Conservation (phyloP, 352 stramenopile species). For the Poterioochromonas sp. region DNA sequence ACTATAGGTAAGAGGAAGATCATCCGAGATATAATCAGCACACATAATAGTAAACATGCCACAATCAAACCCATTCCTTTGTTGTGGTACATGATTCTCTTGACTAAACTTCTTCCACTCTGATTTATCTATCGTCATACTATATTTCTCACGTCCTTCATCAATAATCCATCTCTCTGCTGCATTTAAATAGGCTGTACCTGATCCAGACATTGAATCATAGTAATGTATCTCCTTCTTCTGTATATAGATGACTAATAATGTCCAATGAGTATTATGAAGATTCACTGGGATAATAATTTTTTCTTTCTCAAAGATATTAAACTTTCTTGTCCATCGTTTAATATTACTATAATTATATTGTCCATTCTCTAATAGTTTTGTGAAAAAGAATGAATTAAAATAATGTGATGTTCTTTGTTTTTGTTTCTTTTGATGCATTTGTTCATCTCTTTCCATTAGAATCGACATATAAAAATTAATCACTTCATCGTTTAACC, state of each 20-base stretch:
- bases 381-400: conserved; percentile 53
- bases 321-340: conserved; percentile 43
- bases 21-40: conserved; percentile 38
- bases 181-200: conserved; percentile 34
- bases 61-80: conserved; percentile 46
- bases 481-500: conserved; percentile 57
- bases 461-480: conserved; percentile 52
- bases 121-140: conserved; percentile 34
- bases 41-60: conserved; percentile 43
- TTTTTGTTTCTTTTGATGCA: conserved; percentile 28
- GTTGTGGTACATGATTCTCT: conserved; percentile 37
- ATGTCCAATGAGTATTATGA: conserved; percentile 51
- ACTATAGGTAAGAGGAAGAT: conserved; percentile 31
- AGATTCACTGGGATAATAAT: conserved; percentile 52
- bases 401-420: conserved; percentile 48
- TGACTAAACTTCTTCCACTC: conserved; percentile 38
- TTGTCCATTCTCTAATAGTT: conserved; percentile 43
- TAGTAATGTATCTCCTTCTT: conserved; percentile 48
- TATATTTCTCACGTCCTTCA: conserved; percentile 44
- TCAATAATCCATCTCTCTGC: conserved; percentile 41
- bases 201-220: conserved; percentile 42
- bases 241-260: conserved; percentile 48
- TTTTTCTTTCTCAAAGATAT: conserved; percentile 49
- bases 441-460: conserved; percentile 36
- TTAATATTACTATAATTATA: conserved; percentile 50